A percentile compares a stretch with the other conserved stretches of the same genome.
Evolutionary conservation across 495 filamentous ascomycete genomes (phyloP).

Genomic region (Aspergillus bridgeri): DNA sequence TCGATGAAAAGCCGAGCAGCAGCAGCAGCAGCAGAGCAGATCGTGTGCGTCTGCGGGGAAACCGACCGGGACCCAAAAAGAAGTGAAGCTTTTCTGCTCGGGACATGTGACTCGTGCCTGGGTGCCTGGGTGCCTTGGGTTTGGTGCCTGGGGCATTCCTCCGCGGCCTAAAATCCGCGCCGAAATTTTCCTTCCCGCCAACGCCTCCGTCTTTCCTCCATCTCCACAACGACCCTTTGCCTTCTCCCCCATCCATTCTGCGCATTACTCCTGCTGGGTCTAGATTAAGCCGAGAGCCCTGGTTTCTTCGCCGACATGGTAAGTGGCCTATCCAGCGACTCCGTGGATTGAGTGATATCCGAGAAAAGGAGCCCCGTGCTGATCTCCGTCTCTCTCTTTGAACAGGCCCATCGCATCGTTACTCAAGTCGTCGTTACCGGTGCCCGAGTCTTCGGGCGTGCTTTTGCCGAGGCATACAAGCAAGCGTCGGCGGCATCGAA

Average conservation of each 20-base stretch:
- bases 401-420: slow-evolving; percentile 89
- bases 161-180: slow-evolving; percentile 18
- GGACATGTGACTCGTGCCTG: slow-evolving; percentile 18
- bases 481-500: slow-evolving; percentile 84
- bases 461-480: slow-evolving; percentile 86
- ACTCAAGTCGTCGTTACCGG: slow-evolving; percentile 88
- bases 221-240: neutral
- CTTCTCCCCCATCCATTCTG: neutral
- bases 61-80: slow-evolving; percentile 9
- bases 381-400: slow-evolving; percentile 3
- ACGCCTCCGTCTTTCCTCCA: slow-evolving; percentile 3
- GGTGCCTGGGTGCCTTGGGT: too few species aligned
- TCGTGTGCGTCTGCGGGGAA: slow-evolving; percentile 10
- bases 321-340: slow-evolving; percentile 6
- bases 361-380: neutral
- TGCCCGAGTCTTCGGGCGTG: slow-evolving; percentile 85
- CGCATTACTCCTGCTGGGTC: neutral
- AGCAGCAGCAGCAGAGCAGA: neutral
- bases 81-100: slow-evolving; percentile 21
- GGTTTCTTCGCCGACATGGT: slow-evolving; percentile 28
- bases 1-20: slow-evolving; percentile 8
- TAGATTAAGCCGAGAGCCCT: neutral
- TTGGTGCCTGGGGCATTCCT: too few species aligned
- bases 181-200: slow-evolving; percentile 28
- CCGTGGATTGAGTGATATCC: neutral